Conservation (phyloP, 73 alveolate genomes). For the Paramecium bursaria region DNA sequence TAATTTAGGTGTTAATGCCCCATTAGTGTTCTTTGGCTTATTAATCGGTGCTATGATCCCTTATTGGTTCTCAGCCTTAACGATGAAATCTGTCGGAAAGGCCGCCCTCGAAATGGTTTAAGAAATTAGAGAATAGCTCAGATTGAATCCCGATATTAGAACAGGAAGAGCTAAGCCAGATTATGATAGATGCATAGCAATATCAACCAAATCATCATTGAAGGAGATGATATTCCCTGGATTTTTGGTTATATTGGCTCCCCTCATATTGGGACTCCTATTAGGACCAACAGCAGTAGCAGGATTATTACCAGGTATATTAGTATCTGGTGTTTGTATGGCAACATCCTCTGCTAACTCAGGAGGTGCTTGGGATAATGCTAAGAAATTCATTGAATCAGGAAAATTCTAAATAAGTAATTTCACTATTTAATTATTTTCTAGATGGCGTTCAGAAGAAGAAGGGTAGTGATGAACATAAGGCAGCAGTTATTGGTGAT, state of each 20-base stretch:
- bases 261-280: conserved; percentile 85
- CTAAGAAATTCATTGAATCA: conserved; percentile 78
- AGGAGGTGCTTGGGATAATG: conserved; percentile 98
- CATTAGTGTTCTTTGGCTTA: conserved; percentile 82
- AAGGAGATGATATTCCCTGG: conserved; percentile 93
- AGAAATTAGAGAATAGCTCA: conserved; percentile 71
- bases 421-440: not conserved
- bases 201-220: conserved; percentile 82
- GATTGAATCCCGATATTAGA: conserved; percentile 66
- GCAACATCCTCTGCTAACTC: conserved; percentile 89
- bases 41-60: conserved; percentile 94
- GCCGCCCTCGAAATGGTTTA: conserved; percentile 82
- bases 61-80: conserved; percentile 86
- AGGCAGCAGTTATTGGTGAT: conserved; percentile 95
- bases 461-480: conserved; percentile 91
- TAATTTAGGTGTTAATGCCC: conserved; percentile 81
- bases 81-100: conserved; percentile 84
- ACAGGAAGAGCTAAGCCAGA: conserved; percentile 74
- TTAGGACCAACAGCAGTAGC: conserved; percentile 86
- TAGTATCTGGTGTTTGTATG: conserved; percentile 89
- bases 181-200: conserved; percentile 74
- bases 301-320: conserved; percentile 89
- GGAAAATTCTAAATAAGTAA: conserved; percentile 36
- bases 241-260: conserved; percentile 83
- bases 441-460: conserved; percentile 71